Percentiles rank a stretch among this genome's conserved stretches.
phyloP scores from a whole-genome alignment of 371 early-diverging fungal genomes.

The Mucor mucedo region DNA sequence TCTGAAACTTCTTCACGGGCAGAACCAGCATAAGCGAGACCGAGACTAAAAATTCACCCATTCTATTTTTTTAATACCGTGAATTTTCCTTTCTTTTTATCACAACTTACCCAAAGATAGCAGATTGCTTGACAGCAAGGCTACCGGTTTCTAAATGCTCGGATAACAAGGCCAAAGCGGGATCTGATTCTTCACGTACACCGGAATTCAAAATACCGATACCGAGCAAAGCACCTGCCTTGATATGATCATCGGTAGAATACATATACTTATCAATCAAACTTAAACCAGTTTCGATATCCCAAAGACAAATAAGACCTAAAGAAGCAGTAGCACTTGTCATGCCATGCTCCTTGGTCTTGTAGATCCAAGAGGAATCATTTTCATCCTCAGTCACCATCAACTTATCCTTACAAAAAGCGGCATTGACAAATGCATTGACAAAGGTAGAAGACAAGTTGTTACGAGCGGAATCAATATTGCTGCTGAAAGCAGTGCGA shows the following conservation, averaged over 20 bases:
- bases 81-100: neutral
- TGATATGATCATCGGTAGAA: conserved; percentile 85
- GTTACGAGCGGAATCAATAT: conserved; percentile 92
- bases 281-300: conserved; percentile 88
- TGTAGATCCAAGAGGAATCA: conserved; percentile 88
- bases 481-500: conserved; percentile 65
- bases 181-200: conserved; percentile 90
- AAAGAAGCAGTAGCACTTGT: conserved; percentile 94
- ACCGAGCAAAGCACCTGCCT: conserved; percentile 95
- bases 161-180: conserved; percentile 89
- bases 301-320: conserved; percentile 93
- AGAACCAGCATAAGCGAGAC: conserved; percentile 94
- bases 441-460: conserved; percentile 97
- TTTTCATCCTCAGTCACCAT: conserved; percentile 75
- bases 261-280: conserved; percentile 95
- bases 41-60: conserved; percentile 63
- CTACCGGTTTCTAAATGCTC: conserved; percentile 78
- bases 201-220: conserved; percentile 92
- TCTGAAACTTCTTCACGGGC: conserved; percentile 86
- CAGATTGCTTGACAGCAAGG: conserved; percentile 58
- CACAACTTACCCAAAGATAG: conserved; percentile 70
- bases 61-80: neutral
- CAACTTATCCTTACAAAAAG: conserved; percentile 94
- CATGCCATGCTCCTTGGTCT: conserved; percentile 97
- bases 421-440: conserved; percentile 97